Percentiles rank a stretch among this genome's conserved stretches.
Evolutionary conservation across 352 stramenopile species (phyloP).

Genomic region (Pythium chondricola): DNA sequence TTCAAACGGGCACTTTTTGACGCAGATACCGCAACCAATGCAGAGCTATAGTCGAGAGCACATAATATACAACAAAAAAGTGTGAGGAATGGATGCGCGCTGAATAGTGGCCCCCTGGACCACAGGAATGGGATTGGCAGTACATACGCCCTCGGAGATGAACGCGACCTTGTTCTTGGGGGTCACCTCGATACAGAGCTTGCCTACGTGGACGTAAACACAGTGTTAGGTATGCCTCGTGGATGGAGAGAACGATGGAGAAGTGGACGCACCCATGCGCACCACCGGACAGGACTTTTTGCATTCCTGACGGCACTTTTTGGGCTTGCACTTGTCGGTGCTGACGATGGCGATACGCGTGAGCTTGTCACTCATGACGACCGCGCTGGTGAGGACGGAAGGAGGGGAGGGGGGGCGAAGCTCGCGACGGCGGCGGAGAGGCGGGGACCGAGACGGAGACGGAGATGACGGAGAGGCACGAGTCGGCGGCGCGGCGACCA

Average conservation of each 20-base stretch:
- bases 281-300: slow-evolving; percentile 99
- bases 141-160: slow-evolving; percentile 90
- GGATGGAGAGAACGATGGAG: background rate
- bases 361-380: slow-evolving; percentile 85
- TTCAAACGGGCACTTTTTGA: slow-evolving; percentile 99
- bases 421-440: background rate
- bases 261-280: slow-evolving; percentile 85
- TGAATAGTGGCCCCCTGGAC: slow-evolving; percentile 14
- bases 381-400: background rate
- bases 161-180: slow-evolving; percentile 96
- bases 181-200: slow-evolving; percentile 98
- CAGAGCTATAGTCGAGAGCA: slow-evolving; percentile 96
- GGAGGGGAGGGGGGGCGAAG: background rate
- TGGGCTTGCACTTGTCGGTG: slow-evolving; percentile 98
- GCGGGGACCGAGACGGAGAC: background rate
- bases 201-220: slow-evolving; percentile 47
- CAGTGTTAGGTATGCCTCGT: slow-evolving; percentile 2
- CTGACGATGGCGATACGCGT: slow-evolving; percentile 99
- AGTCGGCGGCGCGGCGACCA: background rate
- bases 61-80: too few relatives aligned
- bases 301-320: slow-evolving; percentile 99
- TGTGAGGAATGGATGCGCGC: background rate
- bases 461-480: background rate
- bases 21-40: slow-evolving; percentile 99
- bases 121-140: slow-evolving; percentile 8